Conservation (phyloP, 2,329 filamentous ascomycete genomes). For the Basipetospora chlamydospora region DNA sequence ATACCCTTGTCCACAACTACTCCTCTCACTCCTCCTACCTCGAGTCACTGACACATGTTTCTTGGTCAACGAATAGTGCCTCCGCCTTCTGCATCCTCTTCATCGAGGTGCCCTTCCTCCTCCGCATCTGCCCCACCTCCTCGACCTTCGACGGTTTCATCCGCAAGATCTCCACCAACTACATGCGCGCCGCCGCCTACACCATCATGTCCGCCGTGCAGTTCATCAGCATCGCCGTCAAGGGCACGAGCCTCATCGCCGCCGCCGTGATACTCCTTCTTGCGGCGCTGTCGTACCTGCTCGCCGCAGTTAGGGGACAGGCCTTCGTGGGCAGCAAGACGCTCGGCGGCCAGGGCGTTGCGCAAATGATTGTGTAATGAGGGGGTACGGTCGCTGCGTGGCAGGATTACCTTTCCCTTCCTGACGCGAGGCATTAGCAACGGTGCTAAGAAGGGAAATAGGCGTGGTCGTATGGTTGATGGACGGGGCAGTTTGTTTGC, state of each 20-base stretch:
- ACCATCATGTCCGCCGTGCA: conserved; percentile 65
- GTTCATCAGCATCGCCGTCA: conserved; percentile 61
- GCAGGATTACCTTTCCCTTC: no score
- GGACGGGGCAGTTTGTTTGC: no score
- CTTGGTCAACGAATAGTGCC: no score
- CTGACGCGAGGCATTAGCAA: no score
- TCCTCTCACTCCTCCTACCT: not conserved
- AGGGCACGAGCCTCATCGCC: conserved; percentile 63
- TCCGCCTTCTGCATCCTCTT: conserved; percentile 66
- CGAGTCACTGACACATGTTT: not conserved
- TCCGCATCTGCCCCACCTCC: conserved; percentile 95
- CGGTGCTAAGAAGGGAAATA: no score
- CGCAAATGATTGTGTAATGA: conserved; percentile 85
- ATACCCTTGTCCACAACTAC: not conserved
- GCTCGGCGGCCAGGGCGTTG: conserved; percentile 80
- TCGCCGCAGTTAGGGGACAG: conserved; percentile 70
- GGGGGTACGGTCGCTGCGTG: no score
- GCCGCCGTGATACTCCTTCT: conserved; percentile 69
- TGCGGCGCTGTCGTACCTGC: conserved; percentile 64
- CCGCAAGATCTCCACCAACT: conserved; percentile 88
- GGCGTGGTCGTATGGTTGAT: no score
- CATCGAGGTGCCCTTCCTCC: conserved; percentile 81
- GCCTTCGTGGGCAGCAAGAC: conserved; percentile 90
- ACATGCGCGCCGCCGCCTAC: conserved; percentile 88
- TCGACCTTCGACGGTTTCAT: conserved; percentile 77